phyloP scores from a whole-genome alignment of 129 eudicot species.

The Oenanthe sinensis region DNA sequence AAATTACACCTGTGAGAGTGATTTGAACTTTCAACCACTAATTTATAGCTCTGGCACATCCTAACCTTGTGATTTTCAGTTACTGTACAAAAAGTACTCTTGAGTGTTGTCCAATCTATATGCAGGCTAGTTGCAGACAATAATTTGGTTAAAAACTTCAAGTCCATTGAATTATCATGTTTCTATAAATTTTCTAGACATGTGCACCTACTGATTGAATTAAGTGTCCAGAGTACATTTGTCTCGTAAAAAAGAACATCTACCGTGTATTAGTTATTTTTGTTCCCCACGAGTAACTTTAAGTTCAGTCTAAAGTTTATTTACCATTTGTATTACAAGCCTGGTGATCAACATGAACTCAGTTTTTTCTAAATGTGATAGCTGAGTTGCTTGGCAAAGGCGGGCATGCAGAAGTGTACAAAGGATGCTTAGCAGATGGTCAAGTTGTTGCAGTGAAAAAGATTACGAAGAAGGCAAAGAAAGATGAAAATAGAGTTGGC shows the following conservation, averaged over 20 bases:
- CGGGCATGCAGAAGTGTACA: slow-evolving; percentile 84
- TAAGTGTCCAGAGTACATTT: background rate
- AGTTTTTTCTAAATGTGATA: background rate
- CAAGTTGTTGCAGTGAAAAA: slow-evolving; percentile 65
- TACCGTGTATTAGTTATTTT: background rate
- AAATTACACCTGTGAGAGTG: slow-evolving; percentile 4
- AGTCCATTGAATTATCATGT: slow-evolving; percentile 2
- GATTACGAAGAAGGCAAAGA: slow-evolving; percentile 42
- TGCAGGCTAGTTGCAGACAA: slow-evolving; percentile 7
- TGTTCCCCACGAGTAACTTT: background rate
- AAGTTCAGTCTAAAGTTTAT: background rate
- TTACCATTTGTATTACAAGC: background rate
- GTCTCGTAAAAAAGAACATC: background rate
- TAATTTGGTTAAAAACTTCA: background rate
- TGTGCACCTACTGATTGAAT: background rate
- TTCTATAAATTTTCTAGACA: background rate
- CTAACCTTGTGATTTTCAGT: background rate
- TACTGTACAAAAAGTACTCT: background rate
- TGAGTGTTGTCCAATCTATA: background rate
- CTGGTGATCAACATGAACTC: background rate
- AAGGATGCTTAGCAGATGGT: slow-evolving; percentile 55
- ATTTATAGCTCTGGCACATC: background rate
- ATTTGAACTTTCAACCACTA: slow-evolving; percentile 9
- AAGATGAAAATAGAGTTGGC: slow-evolving; percentile 47
- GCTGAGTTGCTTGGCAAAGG: slow-evolving; percentile 71